phyloP scores from a whole-genome alignment of 163 green algal genomes.

The Scenedesmus sp. region DNA sequence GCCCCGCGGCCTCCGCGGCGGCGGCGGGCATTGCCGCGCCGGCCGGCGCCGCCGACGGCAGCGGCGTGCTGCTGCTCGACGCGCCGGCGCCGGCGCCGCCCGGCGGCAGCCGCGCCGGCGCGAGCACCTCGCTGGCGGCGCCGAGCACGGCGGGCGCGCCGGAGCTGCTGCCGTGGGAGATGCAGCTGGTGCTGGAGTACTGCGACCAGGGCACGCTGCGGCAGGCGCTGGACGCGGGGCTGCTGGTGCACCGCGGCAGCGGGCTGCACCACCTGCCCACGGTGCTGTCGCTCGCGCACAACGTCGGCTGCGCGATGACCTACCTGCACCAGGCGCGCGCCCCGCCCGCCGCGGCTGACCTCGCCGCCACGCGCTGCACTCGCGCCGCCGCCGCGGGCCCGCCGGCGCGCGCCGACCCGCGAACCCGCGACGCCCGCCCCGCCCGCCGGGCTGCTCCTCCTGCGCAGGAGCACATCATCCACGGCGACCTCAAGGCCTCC shows the following conservation, averaged over 20 bases:
- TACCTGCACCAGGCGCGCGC: slow-evolving; percentile 22
- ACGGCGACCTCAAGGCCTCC: slow-evolving; percentile 39
- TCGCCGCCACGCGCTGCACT: not conserved
- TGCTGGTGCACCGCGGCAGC: slow-evolving; percentile 20
- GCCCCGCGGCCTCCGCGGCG: not conserved
- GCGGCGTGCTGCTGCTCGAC: no score
- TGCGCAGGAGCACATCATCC: not conserved
- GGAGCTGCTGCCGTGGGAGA: slow-evolving; percentile 17
- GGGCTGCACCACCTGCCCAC: not conserved
- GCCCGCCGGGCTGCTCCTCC: not conserved
- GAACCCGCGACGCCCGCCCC: not conserved
- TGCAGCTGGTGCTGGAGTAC: slow-evolving; percentile 7
- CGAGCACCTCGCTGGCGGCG: no score
- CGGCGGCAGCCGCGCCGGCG: no score
- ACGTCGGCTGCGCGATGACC: slow-evolving; percentile 18
- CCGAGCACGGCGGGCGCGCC: not conserved
- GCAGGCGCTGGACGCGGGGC: slow-evolving; percentile 42
- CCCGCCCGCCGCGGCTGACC: not conserved
- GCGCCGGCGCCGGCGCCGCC: no score
- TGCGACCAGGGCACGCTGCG: slow-evolving; percentile 46
- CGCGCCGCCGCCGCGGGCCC: not conserved
- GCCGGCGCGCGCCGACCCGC: not conserved
- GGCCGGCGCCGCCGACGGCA: no score
- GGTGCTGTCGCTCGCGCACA: slow-evolving; percentile 4
- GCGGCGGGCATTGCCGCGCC: no score